Conservation (phyloP, 1,284 basidiomycete genomes). For the Cutaneotrichosporon dermatis region DNA sequence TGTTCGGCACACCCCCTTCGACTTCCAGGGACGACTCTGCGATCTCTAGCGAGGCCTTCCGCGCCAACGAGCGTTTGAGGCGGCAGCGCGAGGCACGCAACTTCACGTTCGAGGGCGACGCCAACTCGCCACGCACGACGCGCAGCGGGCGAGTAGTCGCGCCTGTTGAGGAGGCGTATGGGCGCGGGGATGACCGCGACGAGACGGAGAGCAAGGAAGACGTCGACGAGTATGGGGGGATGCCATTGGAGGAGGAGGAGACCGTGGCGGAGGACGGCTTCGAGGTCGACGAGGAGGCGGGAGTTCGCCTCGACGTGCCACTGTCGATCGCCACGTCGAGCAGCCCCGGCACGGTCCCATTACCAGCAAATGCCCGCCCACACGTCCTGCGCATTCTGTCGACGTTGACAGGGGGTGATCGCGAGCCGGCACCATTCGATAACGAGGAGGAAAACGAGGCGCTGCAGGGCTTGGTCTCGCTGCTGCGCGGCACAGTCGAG, state of each 20-base stretch:
- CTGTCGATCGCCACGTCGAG: background rate
- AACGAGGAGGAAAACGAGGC: constrained; percentile 44
- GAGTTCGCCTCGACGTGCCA: background rate
- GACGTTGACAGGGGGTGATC: constrained; percentile 27
- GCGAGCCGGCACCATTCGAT: constrained; percentile 25
- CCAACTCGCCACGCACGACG: constrained; percentile 38
- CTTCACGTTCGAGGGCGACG: constrained; percentile 44
- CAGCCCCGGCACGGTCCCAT: constrained; percentile 1
- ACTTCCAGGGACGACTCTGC: background rate
- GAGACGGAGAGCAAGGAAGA: constrained; percentile 1
- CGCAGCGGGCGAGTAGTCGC: constrained; percentile 40
- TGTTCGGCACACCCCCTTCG: constrained; percentile 12
- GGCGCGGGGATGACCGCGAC: constrained; percentile 10
- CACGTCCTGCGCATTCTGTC: constrained; percentile 29
- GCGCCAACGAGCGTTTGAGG: constrained; percentile 40
- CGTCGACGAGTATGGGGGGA: constrained; percentile 2
- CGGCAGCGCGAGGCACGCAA: constrained; percentile 46
- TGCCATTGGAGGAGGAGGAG: constrained; percentile 6
- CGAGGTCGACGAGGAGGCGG: constrained; percentile 1
- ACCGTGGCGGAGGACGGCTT: background rate
- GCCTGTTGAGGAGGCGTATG: constrained; percentile 23
- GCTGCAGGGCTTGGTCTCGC: constrained; percentile 52
- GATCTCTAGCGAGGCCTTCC: constrained; percentile 34
- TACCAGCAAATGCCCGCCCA: constrained; percentile 19
- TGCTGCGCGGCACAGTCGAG: constrained; percentile 66